Evolutionary conservation across 768 basidiomycete genomes (phyloP).

Genomic region (Naematelia encephala): DNA sequence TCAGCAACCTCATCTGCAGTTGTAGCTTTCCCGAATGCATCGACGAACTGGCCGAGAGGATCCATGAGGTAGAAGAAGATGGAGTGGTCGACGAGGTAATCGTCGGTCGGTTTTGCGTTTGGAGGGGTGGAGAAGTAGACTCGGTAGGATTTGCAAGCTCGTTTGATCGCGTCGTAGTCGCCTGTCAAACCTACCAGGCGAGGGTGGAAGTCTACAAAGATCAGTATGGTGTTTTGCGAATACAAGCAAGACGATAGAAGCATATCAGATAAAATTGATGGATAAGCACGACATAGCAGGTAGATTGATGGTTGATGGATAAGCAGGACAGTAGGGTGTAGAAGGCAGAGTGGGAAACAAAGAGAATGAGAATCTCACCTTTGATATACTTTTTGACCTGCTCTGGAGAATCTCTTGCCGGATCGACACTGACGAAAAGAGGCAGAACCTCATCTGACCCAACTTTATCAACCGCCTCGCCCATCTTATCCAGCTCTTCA

Average conservation of each 20-base stretch:
- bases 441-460: conserved; percentile 61
- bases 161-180: conserved; percentile 76
- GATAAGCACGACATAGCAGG: too few species aligned
- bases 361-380: conserved; percentile 45
- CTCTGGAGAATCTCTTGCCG: conserved; percentile 72
- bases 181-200: conserved; percentile 84
- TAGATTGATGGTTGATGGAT: too few species aligned
- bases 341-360: not conserved
- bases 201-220: conserved; percentile 78
- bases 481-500: conserved; percentile 94
- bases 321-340: too few species aligned
- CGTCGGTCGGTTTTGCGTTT: conserved; percentile 69
- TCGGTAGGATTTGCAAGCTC: conserved; percentile 88
- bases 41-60: conserved; percentile 86
- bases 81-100: conserved; percentile 85
- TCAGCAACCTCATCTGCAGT: conserved; percentile 62
- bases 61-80: conserved; percentile 99
- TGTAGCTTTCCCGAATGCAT: conserved; percentile 87
- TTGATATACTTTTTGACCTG: conserved; percentile 54
- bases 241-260: not conserved
- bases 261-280: too few species aligned
- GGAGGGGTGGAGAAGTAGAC: conserved; percentile 96
- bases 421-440: conserved; percentile 94
- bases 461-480: conserved; percentile 61
- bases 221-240: conserved; percentile 5